Base-by-base conservation (phyloP, 176 grass and related monocot genomes). In the Juncus effusus region DNA sequence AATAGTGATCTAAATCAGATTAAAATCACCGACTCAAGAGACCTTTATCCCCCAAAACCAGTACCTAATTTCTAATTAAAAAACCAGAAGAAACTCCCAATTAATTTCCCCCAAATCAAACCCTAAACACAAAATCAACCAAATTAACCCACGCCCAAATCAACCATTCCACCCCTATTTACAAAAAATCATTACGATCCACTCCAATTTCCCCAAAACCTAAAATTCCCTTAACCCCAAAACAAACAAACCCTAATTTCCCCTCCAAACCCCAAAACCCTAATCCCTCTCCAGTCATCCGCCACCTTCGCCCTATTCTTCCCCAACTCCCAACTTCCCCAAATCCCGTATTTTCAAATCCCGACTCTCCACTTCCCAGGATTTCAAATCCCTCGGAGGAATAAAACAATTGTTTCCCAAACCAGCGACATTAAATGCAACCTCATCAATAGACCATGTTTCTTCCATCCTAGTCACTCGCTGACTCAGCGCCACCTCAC, bases 321-420 rank as follows among this genome's bases (percentile, higher is more conserved):
- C 70, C 74, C 88, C 89, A 63, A 78, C 77, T 70, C 88, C 50
- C 53, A 77, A 84, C 12, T 71, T 77, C 65, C 85, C 85, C 75
- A 93, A 78, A 60, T 93, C 89, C 44, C 44, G 13, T 6, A 38
- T 58, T 41, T 62, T 50, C 0, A 85, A 84, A 10, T 85, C 73
- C 2, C 85, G 72, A 62, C 88, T 84, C 5, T 85, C 65, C 8
- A 78, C 70, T 77, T 93, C 89, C 59, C 81, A 73, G 13, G 74
- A 80, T 70, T 88, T 88, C 75, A 93, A 78, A 60, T 93, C 89
- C 7, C 79, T 82, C 40, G 89, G 89, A 6, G 89, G 89, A 47
- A 93, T 93, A 81, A 93, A 93, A 59, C 89, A 93, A 66, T 93
- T 84, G 52, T 85, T 80, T 71, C 84, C 88, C 3, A 93, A 79